Base-by-base conservation (phyloP, 176 grass and related monocot species). In the Oryza longistaminata region DNA sequence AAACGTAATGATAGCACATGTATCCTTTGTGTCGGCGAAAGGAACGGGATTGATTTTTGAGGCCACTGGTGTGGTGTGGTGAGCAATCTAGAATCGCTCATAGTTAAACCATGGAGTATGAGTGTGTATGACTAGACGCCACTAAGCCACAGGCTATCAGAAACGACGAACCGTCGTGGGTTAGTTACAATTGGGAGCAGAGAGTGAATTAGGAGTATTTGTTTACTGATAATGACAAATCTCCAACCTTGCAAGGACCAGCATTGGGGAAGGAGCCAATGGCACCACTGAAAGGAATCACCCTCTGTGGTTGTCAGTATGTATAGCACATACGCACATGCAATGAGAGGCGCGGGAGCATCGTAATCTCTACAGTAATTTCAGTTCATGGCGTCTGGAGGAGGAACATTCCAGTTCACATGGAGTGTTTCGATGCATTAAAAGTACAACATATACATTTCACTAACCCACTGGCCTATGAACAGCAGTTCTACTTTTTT, bases 221-320 rank as follows among this genome's bases (percentile, higher is more conserved):
- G 58, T 44, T 29, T 65, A 13, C 39, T 75, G 49, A 74, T 80
- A 74, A 73, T n/a, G 46, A 83, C 88, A 68, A 82, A 78, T 9
- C 46, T 44, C 48, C 67, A 68, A 22, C 68, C 16, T 11, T 52
- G 88, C 64, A 49, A 40, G 11, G 42, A 33, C 7, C 68, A 73
- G 8, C 2, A 67, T 8, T 27, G n/a, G 66, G 27, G 1, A 43
- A 42, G n/a, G 29, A 16, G 19, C 34, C 35, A 11, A 69, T 35
- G 40, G 11, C 14, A 62, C 77, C 78, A 7, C 1, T 11, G 33
- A 3, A 22, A 4, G 50, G 24, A 58, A 73, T 39, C 79, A 14
- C 21, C 55, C 26, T 13, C 26, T 45, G 62, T 10, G 13, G 25
- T 34, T 74, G 79, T 90, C 74, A 39, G 80, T 60, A 78, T 14